Conservation (phyloP, 306 rosid species). For the Prinsepia uniflora region DNA sequence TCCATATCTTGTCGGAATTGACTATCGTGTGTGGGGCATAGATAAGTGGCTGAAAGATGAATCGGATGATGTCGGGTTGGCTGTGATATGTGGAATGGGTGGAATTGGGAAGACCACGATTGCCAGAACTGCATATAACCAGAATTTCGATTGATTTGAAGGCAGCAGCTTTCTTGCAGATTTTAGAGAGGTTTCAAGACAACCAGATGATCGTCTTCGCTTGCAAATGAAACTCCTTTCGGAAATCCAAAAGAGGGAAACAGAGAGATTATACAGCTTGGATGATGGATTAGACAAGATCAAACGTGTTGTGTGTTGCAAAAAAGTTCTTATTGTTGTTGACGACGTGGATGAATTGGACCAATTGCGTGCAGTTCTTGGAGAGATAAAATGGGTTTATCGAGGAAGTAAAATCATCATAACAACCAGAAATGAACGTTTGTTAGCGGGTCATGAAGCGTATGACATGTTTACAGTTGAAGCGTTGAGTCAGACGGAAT, state of each 20-base stretch:
- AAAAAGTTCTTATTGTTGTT: neutral
- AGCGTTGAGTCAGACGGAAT: neutral
- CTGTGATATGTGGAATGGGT: neutral
- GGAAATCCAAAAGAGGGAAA: neutral
- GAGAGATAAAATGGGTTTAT: neutral
- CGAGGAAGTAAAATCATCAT: neutral
- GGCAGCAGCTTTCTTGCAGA: slow-evolving; percentile 1
- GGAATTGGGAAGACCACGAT: neutral
- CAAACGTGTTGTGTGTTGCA: neutral
- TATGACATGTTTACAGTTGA: neutral
- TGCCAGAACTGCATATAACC: neutral
- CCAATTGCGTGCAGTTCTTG: neutral
- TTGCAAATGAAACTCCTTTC: neutral
- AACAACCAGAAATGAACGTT: neutral
- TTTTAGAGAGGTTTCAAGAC: neutral
- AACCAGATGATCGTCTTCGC: neutral
- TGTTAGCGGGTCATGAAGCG: neutral
- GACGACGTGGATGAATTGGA: neutral
- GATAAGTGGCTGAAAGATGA: neutral
- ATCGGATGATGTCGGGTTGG: neutral
- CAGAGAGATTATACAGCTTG: neutral
- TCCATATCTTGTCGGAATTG: neutral
- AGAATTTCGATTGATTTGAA: neutral
- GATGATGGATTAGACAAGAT: neutral
- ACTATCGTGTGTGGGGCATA: neutral